Base-by-base conservation (phyloP, 495 filamentous ascomycete species). In the Corynascus novoguineensis region DNA sequence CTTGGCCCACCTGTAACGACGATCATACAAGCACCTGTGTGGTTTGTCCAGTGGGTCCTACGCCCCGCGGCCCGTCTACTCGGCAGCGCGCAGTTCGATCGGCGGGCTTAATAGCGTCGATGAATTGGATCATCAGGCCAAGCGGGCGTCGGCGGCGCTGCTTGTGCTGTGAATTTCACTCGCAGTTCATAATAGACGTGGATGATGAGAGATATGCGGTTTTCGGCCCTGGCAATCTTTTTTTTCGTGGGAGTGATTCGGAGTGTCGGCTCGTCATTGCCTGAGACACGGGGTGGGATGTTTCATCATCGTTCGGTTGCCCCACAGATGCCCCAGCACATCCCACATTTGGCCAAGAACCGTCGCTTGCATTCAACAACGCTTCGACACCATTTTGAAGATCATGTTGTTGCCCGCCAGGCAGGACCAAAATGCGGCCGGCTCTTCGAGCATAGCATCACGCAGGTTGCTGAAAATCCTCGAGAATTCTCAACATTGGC, bases 11-110 rank as follows among this genome's bases (percentile, higher is more conserved):
- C 54, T 50, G 35, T 25, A 29, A 57, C 54, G 54, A 35, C 54
- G 54, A 57, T 57, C 54, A 57, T 8, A 44, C 54, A 22, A 34
- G 28, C n/a, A 15, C 12, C 29, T 19, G n/a, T 31, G 28, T 28
- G 25, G 44, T 2, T 22, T 6, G 4, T 3, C 22, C 12, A n/a
- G 44, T 47, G 44, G 44, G 15, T 24, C 44, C 25, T 8, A 17
- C 14, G 12, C 12, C 9, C 6, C 11, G 14, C 5, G 1, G 11
- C 12, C 44, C 19, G 44, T 29, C 15, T 47, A 9, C 11, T 17
- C 24, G 14, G 24, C 44, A 29, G 11, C 44, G 14, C 24, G 17
- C 5, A 28, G 22, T 46, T 46, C 42, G 28, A 49, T 48, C 45
- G 45, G 34, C 46, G 46, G 46, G 28, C 24, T 34, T 29, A 49